These are phyloP conservation scores for Blastobotrys elegans DNA, from an alignment of 1,139 yeast genomes.

Conservation along the genomic window DNA sequence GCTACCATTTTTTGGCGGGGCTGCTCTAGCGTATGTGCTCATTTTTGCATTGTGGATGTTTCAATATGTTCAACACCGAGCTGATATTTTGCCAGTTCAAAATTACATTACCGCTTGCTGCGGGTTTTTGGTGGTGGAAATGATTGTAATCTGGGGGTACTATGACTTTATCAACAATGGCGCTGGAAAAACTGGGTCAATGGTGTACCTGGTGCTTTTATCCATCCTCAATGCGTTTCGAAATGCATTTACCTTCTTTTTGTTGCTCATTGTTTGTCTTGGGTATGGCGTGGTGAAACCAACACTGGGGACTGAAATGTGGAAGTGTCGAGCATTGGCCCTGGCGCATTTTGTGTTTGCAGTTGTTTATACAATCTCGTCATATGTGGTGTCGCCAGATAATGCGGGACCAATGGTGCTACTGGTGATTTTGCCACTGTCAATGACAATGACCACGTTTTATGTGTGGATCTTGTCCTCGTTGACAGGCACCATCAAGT, in stretches of 20 bases:
- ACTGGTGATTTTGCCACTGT: conserved; percentile 60
- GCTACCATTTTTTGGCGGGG: conserved; percentile 79
- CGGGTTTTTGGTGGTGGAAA: conserved; percentile 76
- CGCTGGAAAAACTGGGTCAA: conserved; percentile 56
- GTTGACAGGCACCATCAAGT: conserved; percentile 66
- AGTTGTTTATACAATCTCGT: conserved; percentile 60
- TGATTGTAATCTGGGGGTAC: conserved; percentile 85
- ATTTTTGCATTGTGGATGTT: conserved; percentile 78
- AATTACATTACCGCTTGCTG: conserved; percentile 83
- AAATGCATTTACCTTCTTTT: conserved; percentile 81
- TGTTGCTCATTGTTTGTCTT: conserved; percentile 75
- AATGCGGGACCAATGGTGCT: conserved; percentile 42
- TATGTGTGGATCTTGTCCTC: conserved; percentile 73
- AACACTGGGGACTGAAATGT: conserved; percentile 73
- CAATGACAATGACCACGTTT: conserved; percentile 64
- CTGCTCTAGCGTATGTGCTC: conserved; percentile 78
- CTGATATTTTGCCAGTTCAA: conserved; percentile 86
- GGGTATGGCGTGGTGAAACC: conserved; percentile 93
- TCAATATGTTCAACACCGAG: conserved; percentile 79
- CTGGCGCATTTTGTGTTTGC: conserved; percentile 66
- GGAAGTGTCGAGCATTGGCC: conserved; percentile 73
- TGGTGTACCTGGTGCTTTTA: conserved; percentile 69
- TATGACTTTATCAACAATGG: conserved; percentile 75
- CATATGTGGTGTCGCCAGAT: conserved; percentile 54
- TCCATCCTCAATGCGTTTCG: conserved; percentile 77